These are phyloP conservation scores for Hypoxylon sp. DNA, from an alignment of 2,329 filamentous ascomycete genomes.

Conservation along the genomic window DNA sequence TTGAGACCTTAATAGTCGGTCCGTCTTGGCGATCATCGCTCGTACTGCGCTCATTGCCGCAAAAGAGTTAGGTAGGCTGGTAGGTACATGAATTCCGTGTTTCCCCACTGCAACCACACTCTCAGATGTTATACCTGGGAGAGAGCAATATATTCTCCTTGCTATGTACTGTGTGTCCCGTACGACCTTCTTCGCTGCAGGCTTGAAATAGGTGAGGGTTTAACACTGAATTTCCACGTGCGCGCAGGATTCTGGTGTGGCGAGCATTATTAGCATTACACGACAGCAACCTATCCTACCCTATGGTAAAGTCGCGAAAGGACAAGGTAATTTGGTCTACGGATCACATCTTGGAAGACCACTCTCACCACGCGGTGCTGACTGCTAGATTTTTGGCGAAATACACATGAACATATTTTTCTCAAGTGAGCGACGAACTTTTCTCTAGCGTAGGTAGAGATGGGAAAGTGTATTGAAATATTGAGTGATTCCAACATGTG, in stretches of 20 bases:
- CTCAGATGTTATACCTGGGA: not conserved
- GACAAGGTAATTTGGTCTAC: constrained; percentile 20
- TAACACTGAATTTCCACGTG: constrained; percentile 4
- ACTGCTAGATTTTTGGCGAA: no score
- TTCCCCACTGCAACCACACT: constrained; percentile 6
- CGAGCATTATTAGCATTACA: constrained; percentile 18
- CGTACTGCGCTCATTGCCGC: constrained; percentile 6
- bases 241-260: constrained; percentile 13
- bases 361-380: no score
- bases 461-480: not conserved
- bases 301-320: constrained; percentile 13
- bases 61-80: not conserved
- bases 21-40: constrained; percentile 33
- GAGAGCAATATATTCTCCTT: constrained; percentile 27
- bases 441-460: no score
- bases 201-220: constrained; percentile 16
- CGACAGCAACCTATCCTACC: constrained; percentile 24
- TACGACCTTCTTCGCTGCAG: constrained; percentile 2
- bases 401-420: not conserved
- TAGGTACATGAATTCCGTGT: not conserved
- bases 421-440: not conserved
- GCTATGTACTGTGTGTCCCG: constrained; percentile 23
- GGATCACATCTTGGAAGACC: constrained; percentile 8
- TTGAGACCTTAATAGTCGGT: constrained; percentile 28
- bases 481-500: not conserved